Percentiles rank a stretch among this genome's conserved stretches.
These are phyloP conservation scores for Fraxinus albicans DNA, from an alignment of 305 asterid genomes.

Conservation along the genomic window DNA sequence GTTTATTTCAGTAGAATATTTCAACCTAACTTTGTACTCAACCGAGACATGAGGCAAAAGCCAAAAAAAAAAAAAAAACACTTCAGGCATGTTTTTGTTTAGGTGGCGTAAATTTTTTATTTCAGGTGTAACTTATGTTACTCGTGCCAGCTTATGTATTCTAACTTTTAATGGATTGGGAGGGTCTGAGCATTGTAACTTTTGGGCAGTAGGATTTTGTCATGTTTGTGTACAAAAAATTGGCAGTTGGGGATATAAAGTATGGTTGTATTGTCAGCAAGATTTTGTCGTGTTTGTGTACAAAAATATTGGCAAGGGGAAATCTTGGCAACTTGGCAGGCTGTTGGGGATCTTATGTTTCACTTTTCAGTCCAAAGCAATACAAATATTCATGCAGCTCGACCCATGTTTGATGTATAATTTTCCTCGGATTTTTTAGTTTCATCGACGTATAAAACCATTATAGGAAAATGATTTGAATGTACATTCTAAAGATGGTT, in stretches of 20 bases:
- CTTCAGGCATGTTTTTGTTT: slow-evolving; percentile 15
- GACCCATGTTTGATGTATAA: background rate
- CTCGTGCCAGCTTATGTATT: slow-evolving; percentile 16
- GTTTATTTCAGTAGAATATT: slow-evolving; percentile 22
- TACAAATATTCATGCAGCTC: background rate
- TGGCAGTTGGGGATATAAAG: background rate
- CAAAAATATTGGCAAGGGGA: background rate
- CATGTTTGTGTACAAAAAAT: background rate
- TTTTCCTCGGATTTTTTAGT: too few relatives aligned
- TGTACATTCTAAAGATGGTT: slow-evolving; percentile 74
- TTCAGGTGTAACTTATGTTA: slow-evolving; percentile 25
- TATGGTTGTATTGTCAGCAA: background rate
- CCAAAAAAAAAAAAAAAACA: background rate
- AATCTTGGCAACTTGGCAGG: background rate
- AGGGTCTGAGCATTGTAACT: slow-evolving; percentile 32
- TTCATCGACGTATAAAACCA: background rate
- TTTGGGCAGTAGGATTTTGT: slow-evolving; percentile 4
- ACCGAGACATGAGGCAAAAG: slow-evolving; percentile 21
- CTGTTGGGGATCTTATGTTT: background rate
- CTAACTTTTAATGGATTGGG: slow-evolving; percentile 24
- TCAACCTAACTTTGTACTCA: slow-evolving; percentile 38
- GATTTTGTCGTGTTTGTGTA: background rate
- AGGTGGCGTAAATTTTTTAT: slow-evolving; percentile 31
- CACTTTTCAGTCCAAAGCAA: background rate
- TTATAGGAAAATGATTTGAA: slow-evolving; percentile 73